These are phyloP conservation scores for Neopestalotiopsis clavispora DNA, from an alignment of 2,329 filamentous ascomycete species.

Conservation along the genomic window DNA sequence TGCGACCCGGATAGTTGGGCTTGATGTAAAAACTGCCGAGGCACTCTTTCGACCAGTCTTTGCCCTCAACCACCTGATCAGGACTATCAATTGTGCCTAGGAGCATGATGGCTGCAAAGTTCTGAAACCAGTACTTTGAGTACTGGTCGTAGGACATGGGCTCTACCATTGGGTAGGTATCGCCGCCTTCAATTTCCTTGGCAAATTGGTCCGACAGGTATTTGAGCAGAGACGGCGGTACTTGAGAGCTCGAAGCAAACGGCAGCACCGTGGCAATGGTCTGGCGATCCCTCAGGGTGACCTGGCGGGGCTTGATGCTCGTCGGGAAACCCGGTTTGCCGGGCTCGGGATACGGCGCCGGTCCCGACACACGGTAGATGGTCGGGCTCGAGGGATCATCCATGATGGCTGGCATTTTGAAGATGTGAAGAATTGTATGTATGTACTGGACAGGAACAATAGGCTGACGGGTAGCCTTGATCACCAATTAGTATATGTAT, in stretches of 20 bases:
- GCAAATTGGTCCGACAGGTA: constrained; percentile 87
- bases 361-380: constrained; percentile 72
- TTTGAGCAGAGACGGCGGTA: constrained; percentile 74
- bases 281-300: constrained; percentile 82
- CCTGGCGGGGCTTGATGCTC: constrained; percentile 74
- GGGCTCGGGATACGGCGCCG: constrained; percentile 67
- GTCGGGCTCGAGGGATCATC: constrained; percentile 76
- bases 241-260: constrained; percentile 75
- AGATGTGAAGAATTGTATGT: background rate
- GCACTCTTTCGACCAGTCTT: constrained; percentile 81
- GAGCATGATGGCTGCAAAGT: constrained; percentile 88
- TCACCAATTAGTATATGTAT: constrained; percentile 2
- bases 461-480: background rate
- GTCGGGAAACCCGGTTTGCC: constrained; percentile 67
- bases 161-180: constrained; percentile 89
- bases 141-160: constrained; percentile 76
- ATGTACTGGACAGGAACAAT: constrained; percentile 15
- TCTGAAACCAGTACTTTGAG: constrained; percentile 86
- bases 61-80: constrained; percentile 61
- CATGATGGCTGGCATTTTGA: constrained; percentile 75
- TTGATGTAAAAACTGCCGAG: constrained; percentile 93
- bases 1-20: constrained; percentile 89
- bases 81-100: constrained; percentile 73
- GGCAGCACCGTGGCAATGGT: constrained; percentile 85
- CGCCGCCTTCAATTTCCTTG: constrained; percentile 88